Base-by-base conservation (phyloP, 768 basidiomycete species). In the Podaxis pistillaris region DNA sequence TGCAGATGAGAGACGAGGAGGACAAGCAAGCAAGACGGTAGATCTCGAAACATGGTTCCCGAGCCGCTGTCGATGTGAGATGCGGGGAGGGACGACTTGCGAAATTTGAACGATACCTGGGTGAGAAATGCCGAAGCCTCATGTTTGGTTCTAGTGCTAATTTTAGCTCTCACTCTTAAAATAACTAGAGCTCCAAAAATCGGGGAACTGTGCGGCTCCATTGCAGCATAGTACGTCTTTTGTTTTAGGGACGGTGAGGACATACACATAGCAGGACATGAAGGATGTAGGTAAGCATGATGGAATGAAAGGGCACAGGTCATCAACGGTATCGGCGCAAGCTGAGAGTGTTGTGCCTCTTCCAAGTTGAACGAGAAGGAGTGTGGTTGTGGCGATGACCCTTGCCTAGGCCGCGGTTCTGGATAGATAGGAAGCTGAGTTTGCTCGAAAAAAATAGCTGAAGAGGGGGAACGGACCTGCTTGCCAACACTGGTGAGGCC, bases 351-450 rank as follows among this genome's bases (percentile, higher is more conserved):
- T 98, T 99, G 94, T 98, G 93, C 76, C 85, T 94, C 79, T 93
- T 94, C 95, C 95, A 98, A 79, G 91, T 94, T 9, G 94, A 90
- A 66, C 88, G 86, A 69, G 88, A 86, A 51, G 94, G 94, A 49
- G 89, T 87, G 75, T 98, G 93, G 81, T 98, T 97, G 92, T 94
- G 81, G 68, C 89, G 87, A 73, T 91, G 86, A 52, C 96, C 96
- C 78, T 98, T 98, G 81, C 95, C 96, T 72, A 98, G 76, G 70
- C 97, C 96, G 79, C 96, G 91, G 83, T 97, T 98, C 93, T 94
- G 68, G 38, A 50, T 5, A 54, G 17, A 61, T 46, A 63, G 44
- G 41, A 49, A 62, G 19, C 1, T 58, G 5, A 49, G 44, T 44
- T 41, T 67, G 36, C 64, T 47, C n/a, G 37, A 36, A 30, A 58